Evolutionary conservation across 2,329 filamentous ascomycete genomes (phyloP), one percentile per base, ranked within the genome.

Genomic region (Fusarium coffeatum): DNA sequence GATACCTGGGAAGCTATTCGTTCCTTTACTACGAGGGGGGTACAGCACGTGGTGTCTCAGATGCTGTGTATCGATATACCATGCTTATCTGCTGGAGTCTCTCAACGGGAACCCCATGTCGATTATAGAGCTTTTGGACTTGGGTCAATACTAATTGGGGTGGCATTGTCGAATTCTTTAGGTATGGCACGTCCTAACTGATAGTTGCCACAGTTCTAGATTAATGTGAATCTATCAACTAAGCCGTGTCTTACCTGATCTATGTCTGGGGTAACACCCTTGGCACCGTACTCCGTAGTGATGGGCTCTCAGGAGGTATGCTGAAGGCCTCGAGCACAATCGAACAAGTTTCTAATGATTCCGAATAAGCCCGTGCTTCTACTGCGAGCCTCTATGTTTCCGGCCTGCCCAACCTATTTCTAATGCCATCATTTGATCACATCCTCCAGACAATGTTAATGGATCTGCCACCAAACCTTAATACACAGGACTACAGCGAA

Each of bases 381-480:
- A 28, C n/a, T 42, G 18, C 23, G 18, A n/a, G 9, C n/a, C 23
- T 6, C 11, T 6, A 7, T 41, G 34, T 22, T 37, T 41, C 49
- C 49, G 34, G 8, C 10, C 13, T 27, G 18, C 20, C 22, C 20
- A 51, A 25, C 9, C 20, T 8, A 18, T n/a, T 25, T 25, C 18
- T 13, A 37, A 25, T 6, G 20, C 11, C 9, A n/a, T 41, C 23
- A 20, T 27, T 22, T 20, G 10, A 20, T 28, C 15, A 25, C 43
- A 28, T 20, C 22, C 30, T 37, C 42, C 22, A 25, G 42, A 40
- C 42, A 47, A 48, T 27, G 18, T 30, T 34, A 48, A 47, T 25
- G 23, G 25, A 66, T 23, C 55, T 55, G 37, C 55, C 34, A 49
- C 47, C 23, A 43, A 54, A 43, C 43, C 13, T 43, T 60, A 60